Percentiles rank a stretch among this genome's conserved stretches.
These are phyloP conservation scores for Hemisphaericaspora subhashii DNA, from an alignment of 1,139 yeast genomes.

Conservation along the genomic window DNA sequence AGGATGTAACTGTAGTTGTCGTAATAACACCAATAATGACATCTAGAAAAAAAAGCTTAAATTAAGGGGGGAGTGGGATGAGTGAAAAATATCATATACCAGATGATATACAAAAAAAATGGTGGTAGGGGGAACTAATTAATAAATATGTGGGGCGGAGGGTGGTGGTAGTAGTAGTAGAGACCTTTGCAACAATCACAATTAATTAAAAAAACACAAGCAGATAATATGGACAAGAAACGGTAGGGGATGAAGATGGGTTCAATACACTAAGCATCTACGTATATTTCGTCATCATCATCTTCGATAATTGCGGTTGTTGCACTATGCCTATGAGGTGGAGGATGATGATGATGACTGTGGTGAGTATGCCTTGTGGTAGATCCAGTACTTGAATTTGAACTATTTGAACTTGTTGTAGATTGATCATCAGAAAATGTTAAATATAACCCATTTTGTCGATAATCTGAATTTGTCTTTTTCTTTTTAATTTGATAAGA, in stretches of 20 bases:
- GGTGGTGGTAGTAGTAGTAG: too few species aligned
- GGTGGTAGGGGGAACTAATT: too few species aligned
- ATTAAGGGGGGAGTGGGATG: background rate
- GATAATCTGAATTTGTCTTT: conserved; percentile 4
- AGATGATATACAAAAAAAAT: background rate
- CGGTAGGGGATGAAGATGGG: too few species aligned
- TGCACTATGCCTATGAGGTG: conserved; percentile 12
- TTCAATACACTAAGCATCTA: conserved; percentile 29
- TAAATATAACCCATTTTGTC: conserved; percentile 11
- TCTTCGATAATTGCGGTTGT: conserved; percentile 19
- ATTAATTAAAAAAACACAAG: background rate
- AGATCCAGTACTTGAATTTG: conserved; percentile 1
- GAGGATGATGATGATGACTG: background rate
- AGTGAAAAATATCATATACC: background rate
- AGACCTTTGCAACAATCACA: too few species aligned
- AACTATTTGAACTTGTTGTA: background rate
- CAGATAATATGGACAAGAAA: background rate
- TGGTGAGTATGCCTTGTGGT: background rate
- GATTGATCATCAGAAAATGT: conserved; percentile 3
- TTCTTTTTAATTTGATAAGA: conserved; percentile 7
- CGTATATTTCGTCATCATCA: conserved; percentile 29
- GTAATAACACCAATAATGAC: too few species aligned
- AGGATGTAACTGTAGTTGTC: background rate
- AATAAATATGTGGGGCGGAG: too few species aligned
- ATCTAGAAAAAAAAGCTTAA: background rate